phyloP scores from a whole-genome alignment of 2,329 filamentous ascomycete genomes.

The Trichoderma koningii region DNA sequence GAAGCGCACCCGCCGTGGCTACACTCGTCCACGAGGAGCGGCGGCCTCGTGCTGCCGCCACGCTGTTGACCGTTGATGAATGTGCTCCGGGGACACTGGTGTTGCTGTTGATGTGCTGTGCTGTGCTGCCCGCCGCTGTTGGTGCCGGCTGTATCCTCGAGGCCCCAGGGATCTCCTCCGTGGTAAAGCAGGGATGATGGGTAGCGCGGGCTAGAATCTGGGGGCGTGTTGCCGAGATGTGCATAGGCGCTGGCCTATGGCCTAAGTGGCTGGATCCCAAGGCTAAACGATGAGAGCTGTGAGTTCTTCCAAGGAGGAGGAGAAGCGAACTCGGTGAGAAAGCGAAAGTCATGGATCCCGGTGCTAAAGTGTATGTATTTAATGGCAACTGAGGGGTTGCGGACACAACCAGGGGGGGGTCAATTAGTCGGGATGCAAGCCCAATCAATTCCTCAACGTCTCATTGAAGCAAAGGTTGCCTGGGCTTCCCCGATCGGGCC shows the following conservation, averaged over 20 bases:
- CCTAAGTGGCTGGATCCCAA: constrained; percentile 25
- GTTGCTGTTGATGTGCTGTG: constrained; percentile 11
- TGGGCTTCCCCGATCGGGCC: constrained; percentile 31
- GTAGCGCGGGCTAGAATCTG: constrained; percentile 32
- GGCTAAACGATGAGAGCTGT: constrained; percentile 38
- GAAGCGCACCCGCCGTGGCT: constrained; percentile 16
- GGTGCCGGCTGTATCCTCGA: constrained; percentile 12
- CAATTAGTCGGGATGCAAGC: constrained; percentile 22
- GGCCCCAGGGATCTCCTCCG: constrained; percentile 11
- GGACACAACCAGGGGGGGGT: constrained; percentile 22
- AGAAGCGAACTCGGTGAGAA: constrained; percentile 47
- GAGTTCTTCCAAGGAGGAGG: constrained; percentile 39
- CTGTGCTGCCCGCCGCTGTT: neutral
- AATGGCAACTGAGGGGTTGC: constrained; percentile 44
- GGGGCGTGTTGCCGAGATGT: constrained; percentile 32
- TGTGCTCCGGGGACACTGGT: constrained; percentile 18
- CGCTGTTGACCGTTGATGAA: constrained; percentile 16
- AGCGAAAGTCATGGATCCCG: constrained; percentile 39
- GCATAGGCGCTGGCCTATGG: constrained; percentile 29
- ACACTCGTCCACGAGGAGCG: constrained; percentile 18
- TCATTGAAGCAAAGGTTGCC: constrained; percentile 27
- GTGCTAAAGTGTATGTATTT: constrained; percentile 45
- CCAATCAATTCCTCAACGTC: constrained; percentile 25
- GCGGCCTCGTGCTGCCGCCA: constrained; percentile 22
- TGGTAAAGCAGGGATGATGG: constrained; percentile 31